These are phyloP conservation scores for Botrytis galanthina DNA, from an alignment of 2,329 filamentous ascomycete genomes.

Conservation along the genomic window DNA sequence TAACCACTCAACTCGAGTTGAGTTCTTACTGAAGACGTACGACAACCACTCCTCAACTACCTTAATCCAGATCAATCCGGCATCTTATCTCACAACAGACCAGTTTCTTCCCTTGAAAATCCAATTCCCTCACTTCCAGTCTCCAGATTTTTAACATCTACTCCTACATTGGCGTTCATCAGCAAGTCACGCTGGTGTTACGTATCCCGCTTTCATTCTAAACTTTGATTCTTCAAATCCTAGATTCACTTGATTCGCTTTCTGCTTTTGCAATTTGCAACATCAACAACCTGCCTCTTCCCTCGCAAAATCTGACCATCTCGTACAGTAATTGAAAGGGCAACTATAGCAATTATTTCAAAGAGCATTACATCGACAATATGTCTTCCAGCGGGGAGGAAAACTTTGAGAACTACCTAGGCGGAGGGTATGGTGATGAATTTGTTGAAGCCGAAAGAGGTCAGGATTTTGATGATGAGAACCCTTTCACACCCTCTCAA, in stretches of 20 bases:
- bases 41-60: neutral
- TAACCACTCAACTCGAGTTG: no score
- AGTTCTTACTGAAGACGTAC: neutral
- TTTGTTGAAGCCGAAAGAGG: neutral
- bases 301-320: neutral
- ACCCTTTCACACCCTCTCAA: neutral
- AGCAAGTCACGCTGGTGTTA: no score
- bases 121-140: neutral
- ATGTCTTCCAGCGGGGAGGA: neutral
- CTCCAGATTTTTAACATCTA: neutral
- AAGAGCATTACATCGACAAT: neutral
- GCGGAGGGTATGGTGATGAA: neutral
- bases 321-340: no score
- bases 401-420: neutral
- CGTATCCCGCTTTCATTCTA: neutral
- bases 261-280: neutral
- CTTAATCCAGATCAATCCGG: neutral
- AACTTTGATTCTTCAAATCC: neutral
- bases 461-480: neutral
- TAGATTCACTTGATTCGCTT: neutral
- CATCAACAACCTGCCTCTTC: neutral
- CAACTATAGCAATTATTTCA: neutral
- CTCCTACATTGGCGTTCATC: neutral
- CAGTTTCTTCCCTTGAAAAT: neutral
- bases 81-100: neutral